A percentile compares a stretch with the other conserved stretches of the same genome.
phyloP scores from a whole-genome alignment of 2,329 filamentous ascomycete genomes.

The Arthrobotrys megalospora region DNA sequence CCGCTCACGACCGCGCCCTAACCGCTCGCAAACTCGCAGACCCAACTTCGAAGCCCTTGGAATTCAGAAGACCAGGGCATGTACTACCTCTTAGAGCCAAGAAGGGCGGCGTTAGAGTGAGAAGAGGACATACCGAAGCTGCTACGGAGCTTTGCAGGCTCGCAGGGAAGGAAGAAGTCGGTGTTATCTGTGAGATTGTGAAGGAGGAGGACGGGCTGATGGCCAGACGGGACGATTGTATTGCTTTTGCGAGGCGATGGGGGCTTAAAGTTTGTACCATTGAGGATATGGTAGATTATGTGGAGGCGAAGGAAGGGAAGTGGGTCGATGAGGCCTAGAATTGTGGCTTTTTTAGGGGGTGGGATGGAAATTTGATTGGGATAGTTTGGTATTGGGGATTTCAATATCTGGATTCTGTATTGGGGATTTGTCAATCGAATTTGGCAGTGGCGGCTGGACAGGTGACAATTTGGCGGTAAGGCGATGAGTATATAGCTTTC shows the following conservation, averaged over 20 bases:
- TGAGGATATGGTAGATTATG: slow-evolving; percentile 84
- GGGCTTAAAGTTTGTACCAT: slow-evolving; percentile 96
- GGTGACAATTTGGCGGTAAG: too few relatives aligned
- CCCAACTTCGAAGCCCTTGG: slow-evolving; percentile 72
- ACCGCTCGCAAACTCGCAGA: slow-evolving; percentile 85
- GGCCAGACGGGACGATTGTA: slow-evolving; percentile 89
- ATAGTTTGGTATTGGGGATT: neutral
- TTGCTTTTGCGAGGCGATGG: slow-evolving; percentile 89
- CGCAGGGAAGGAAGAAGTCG: slow-evolving; percentile 82
- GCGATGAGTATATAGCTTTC: neutral
- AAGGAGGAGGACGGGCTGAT: slow-evolving; percentile 88
- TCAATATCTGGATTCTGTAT: too few relatives aligned
- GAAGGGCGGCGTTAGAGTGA: slow-evolving; percentile 83
- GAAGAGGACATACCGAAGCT: slow-evolving; percentile 92
- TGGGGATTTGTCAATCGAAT: too few relatives aligned
- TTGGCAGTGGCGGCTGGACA: too few relatives aligned
- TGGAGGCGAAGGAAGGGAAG: slow-evolving; percentile 82
- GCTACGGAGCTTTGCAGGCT: slow-evolving; percentile 90
- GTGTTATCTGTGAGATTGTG: slow-evolving; percentile 91
- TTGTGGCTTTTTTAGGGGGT: neutral
- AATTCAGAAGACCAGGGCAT: slow-evolving; percentile 88
- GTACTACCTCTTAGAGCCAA: slow-evolving; percentile 86
- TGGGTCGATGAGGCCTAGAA: slow-evolving; percentile 34
- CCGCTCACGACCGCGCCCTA: slow-evolving; percentile 85
- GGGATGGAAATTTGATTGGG: neutral